Base-by-base conservation (phyloP, 495 filamentous ascomycete species). In the Parathielavia appendiculata region DNA sequence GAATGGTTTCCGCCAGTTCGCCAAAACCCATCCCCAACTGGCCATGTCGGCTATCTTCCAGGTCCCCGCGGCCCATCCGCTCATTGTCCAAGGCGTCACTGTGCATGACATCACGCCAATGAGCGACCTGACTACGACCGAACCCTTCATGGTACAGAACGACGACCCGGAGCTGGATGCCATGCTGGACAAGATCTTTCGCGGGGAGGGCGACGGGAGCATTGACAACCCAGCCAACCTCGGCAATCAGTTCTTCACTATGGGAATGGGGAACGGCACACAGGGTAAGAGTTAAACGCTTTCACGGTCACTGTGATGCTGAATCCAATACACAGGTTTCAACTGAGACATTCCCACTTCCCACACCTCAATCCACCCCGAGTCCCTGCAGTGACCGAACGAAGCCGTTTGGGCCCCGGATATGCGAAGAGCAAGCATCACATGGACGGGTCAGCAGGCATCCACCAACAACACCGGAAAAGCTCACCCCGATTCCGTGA, bases 31-130 rank as follows among this genome's bases (percentile, higher is more conserved):
- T 34, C 59, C 59, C 11, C 48, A 49, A 10, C 35, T 56, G 1
- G 53, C 54, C 12, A 61, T 61, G 59, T 61, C 59, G 46, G 51
- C 58, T 20, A 13, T 60, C 4, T 60, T 60, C 20, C 51, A 56
- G 8, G 35, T 60, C 17, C 58, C 52, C 26, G 26, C 51, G 16
- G 46, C 35, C 5, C 51, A 60, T 16, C 44, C 38, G 26, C 12
- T 56, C 32, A 60, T 60, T 6, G 8, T 38, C 9, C 58, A 60
- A 23, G 58, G 58, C 20, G 58, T 60, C 14, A 43, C 45, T 0
- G 46, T 57, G 35, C 45, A 50, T 45, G 35, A 57, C 4, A 3
- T 57, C 11, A 10, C 45, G 6, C 26, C 26, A 30, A 30, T 30
- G 26, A 30, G 26, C 16, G n/a, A 50, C 35, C 6, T 47, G 11